Evolutionary conservation across 176 grass and related monocot genomes (phyloP).

Genomic region (Raddia guianensis): DNA sequence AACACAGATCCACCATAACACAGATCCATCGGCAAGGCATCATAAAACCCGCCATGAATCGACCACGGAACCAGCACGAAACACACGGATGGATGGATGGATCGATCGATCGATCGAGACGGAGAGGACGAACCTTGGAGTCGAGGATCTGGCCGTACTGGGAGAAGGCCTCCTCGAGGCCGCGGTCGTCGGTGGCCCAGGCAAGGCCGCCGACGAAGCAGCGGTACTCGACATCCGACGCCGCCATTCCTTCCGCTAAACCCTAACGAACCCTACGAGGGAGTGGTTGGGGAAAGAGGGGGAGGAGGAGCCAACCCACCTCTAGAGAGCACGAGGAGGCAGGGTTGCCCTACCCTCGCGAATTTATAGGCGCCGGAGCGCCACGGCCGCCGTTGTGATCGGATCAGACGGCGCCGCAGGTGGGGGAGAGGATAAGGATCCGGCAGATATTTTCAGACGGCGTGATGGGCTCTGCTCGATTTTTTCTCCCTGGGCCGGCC

Average conservation of each 20-base stretch:
- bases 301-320: conserved; percentile 91
- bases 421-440: conserved; percentile 38
- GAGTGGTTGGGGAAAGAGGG: conserved; percentile 40
- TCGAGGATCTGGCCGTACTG: conserved; percentile 71
- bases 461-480: background rate
- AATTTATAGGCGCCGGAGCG: conserved; percentile 54
- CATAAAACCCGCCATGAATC: background rate
- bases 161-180: conserved; percentile 84
- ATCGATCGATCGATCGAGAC: background rate
- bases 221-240: conserved; percentile 81
- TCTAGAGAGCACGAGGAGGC: conserved; percentile 62
- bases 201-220: conserved; percentile 95
- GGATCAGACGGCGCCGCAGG: conserved; percentile 29
- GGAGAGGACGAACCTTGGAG: conserved; percentile 61
- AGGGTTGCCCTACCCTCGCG: background rate
- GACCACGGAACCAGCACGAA: background rate
- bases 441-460: background rate
- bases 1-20: background rate
- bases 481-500: background rate
- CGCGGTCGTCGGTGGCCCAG: conserved; percentile 77
- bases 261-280: conserved; percentile 50
- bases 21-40: background rate
- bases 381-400: conserved; percentile 23
- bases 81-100: background rate
- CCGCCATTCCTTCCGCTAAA: conserved; percentile 57